These are phyloP conservation scores for Geranium rotundifolium DNA, from an alignment of 345 rosid species.

Conservation along the genomic window DNA sequence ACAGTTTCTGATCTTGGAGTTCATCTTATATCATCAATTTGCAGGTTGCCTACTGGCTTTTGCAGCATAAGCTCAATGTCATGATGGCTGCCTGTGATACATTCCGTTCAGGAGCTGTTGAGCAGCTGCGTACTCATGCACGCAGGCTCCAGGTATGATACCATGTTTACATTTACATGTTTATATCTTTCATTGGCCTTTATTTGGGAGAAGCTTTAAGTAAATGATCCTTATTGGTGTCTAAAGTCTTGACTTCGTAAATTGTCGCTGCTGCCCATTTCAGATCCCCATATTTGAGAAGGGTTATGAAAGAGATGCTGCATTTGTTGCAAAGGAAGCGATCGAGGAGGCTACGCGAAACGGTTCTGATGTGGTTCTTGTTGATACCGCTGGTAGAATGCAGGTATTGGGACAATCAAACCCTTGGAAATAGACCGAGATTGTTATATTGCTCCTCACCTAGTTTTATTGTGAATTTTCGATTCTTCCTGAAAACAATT, in stretches of 20 bases:
- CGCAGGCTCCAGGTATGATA: conserved; percentile 77
- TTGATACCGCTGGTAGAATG: conserved; percentile 99
- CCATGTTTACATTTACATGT: not conserved
- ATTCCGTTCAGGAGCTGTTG: conserved; percentile 98
- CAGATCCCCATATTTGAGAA: conserved; percentile 96
- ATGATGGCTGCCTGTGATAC: conserved; percentile 99
- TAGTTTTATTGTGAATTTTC: too few species aligned
- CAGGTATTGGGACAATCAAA: conserved; percentile 35
- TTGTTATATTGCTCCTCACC: not conserved
- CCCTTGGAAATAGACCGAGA: not conserved
- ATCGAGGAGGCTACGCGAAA: conserved; percentile 77
- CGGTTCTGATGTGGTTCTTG: conserved; percentile 94
- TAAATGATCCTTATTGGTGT: not conserved
- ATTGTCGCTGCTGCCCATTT: conserved; percentile 7
- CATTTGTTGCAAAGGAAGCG: conserved; percentile 94
- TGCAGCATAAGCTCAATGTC: conserved; percentile 75
- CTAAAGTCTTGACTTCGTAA: not conserved
- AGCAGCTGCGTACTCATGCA: conserved; percentile 93
- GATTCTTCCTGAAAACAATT: too few species aligned
- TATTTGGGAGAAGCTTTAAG: not conserved
- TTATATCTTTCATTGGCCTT: not conserved
- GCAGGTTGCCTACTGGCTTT: conserved; percentile 97
- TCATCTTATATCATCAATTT: conserved; percentile 5
- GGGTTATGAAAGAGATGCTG: conserved; percentile 98
- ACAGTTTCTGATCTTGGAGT: conserved; percentile 1